Evolutionary conservation across 2,329 filamentous ascomycete genomes (phyloP), one percentile per base, ranked within the genome.

Genomic region (Aspergillus sp.): DNA sequence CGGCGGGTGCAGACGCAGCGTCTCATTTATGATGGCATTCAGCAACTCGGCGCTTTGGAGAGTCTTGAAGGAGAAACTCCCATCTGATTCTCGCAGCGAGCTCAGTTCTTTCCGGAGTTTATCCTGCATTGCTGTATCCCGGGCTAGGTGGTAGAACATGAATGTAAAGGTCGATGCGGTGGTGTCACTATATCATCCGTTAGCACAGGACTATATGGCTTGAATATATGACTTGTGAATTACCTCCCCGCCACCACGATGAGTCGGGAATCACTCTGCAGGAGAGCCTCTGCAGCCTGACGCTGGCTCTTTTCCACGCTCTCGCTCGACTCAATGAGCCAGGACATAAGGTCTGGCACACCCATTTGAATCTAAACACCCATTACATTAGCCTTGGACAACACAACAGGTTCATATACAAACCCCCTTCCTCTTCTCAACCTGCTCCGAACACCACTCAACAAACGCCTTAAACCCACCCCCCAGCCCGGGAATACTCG

Each of bases 141-240:
- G 35, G 17, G 54, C 54, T n/a, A 56, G 15, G 17, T 51, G 47
- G 47, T 45, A 51, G 35, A 56, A 51, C 15, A 56, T 47, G 48
- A 56, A 56, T 1, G 54, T 56, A 6, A 56, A 19, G 12, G 54
- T 51, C 8, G 54, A 25, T n/a, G 54, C 54, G 11, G 54, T 56
- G 12, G 54, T 56, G 47, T 56, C 54, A 5, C 23, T 35, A 3
- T 21, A 6, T 17, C 2, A 1, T 11, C 8, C 12, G 21, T 44
- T 44, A 21, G 19, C 11, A 31, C 2, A 4, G 9, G 41, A 6
- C 7, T 1, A 6, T 2, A 8, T 9, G 15, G 23, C 45, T 11
- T 8, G 3, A n/a, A n/a, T 14, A n/a, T n/a, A 35, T 23, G 23
- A n/a, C 3, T 11, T 1, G 31, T 6, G 7, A 3, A 0, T 45